Evolutionary conservation across 106 monocot genomes (phyloP).

Genomic region (Hemerocallis citrina): DNA sequence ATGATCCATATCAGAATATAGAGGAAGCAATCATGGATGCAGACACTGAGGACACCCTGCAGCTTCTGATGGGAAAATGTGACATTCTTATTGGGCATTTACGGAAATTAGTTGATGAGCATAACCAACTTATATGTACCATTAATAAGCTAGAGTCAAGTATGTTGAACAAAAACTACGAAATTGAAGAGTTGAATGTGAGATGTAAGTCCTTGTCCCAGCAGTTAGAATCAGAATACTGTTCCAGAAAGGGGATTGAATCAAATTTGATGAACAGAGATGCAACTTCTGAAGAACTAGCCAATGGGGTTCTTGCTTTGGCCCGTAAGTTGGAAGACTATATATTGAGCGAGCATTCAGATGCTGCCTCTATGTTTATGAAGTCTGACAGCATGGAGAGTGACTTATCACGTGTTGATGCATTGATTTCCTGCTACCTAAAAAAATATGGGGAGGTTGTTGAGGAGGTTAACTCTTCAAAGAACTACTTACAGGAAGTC

Average conservation of each 20-base stretch:
- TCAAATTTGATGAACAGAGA: slow-evolving; percentile 25
- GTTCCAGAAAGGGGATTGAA: slow-evolving; percentile 29
- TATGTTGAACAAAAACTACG: slow-evolving; percentile 28
- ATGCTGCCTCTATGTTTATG: slow-evolving; percentile 15
- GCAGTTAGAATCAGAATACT: slow-evolving; percentile 19
- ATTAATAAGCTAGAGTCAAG: slow-evolving; percentile 38
- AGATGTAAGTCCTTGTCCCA: slow-evolving; percentile 28
- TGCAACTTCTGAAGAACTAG: slow-evolving; percentile 30
- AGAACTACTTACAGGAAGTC: slow-evolving; percentile 29
- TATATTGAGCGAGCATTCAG: slow-evolving; percentile 1
- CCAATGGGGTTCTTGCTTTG: slow-evolving; percentile 37
- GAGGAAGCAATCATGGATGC: slow-evolving; percentile 2
- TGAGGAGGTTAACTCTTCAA: slow-evolving; percentile 44
- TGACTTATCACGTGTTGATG: slow-evolving; percentile 37
- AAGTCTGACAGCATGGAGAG: slow-evolving; percentile 11
- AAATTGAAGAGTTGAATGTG: slow-evolving; percentile 43
- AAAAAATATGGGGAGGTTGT: slow-evolving; percentile 33
- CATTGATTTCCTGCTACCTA: slow-evolving; percentile 32
- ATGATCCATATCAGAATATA: slow-evolving; percentile 11
- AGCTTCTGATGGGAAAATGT: slow-evolving; percentile 13
- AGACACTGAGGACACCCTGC: slow-evolving; percentile 21
- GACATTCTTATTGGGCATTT: slow-evolving; percentile 26
- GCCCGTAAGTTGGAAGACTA: slow-evolving; percentile 24
- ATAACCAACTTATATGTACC: slow-evolving; percentile 22
- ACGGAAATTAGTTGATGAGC: slow-evolving; percentile 37